Evolutionary conservation across 2,329 filamentous ascomycete species (phyloP).

Genomic region (Paecilomyces formosus): DNA sequence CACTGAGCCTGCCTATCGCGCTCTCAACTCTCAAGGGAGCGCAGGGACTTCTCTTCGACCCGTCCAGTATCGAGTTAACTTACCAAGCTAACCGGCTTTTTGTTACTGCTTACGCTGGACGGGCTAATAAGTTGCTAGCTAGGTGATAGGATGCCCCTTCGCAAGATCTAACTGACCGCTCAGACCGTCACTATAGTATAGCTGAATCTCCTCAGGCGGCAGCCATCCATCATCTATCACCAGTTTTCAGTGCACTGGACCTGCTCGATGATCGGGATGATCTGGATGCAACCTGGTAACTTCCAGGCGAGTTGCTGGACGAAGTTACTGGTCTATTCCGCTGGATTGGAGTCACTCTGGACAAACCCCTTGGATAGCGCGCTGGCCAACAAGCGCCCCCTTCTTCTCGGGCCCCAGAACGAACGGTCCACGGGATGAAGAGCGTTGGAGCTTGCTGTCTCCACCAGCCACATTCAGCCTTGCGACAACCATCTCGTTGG

Average conservation of each 20-base stretch:
- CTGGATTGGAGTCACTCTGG: no score
- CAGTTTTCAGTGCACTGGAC: background rate
- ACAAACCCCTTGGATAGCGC: background rate
- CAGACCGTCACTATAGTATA: background rate
- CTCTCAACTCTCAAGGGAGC: no score
- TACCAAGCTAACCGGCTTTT: background rate
- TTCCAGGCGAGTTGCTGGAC: background rate
- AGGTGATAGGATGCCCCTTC: background rate
- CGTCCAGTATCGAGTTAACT: background rate
- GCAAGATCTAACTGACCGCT: background rate
- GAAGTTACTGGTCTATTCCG: background rate
- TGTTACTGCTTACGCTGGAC: background rate
- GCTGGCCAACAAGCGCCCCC: background rate
- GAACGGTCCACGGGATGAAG: background rate
- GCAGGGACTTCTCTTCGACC: background rate
- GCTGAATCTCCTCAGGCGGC: background rate
- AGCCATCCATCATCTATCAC: background rate
- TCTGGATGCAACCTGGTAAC: no score
- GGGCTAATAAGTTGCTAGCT: background rate
- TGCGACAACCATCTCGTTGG: background rate
- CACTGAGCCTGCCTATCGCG: background rate
- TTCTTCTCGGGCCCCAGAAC: background rate
- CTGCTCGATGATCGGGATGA: background rate
- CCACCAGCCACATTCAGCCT: background rate
- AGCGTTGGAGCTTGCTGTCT: background rate